Base-by-base conservation (phyloP, 1,284 basidiomycete species). In the Coriolopsis trogii region DNA sequence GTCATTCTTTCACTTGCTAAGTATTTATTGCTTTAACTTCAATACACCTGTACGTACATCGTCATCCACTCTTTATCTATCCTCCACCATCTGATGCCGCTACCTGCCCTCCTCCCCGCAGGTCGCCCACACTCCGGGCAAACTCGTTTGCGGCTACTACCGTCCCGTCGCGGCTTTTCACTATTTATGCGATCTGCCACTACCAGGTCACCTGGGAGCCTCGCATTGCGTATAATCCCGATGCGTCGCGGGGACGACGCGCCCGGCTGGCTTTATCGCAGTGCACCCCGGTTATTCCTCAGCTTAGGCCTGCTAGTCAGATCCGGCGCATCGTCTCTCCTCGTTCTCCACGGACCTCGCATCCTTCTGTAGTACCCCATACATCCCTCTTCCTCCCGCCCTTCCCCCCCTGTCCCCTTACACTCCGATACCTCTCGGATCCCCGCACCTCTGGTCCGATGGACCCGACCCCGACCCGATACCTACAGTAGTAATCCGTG, bases 251-350 rank as follows among this genome's bases (percentile, higher is more conserved):
- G 53, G 51, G 51, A 54, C n/a, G n/a, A n/a, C 59, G 54, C 56
- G 60, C 59, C 57, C 57, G 60, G 60, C 60, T 57, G 60, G 60
- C 57, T 57, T 43, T 26, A 31, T 36, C 44, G 50, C 50, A 46
- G 50, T 51, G 56, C 56, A 53, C 34, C 33, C n/a, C 13, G 13
- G 16, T 31, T 12, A 34, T 33, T 46, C 33, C 15, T 37, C 41
- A 53, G 38, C 44, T 33, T n/a, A 40, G 46, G 48, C 52, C 55
- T 61, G 60, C 58, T 49, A 61, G 60, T 51, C 60, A 61, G 59
- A 57, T 42, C 44, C 50, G 48, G 21, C 48, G 46, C 46, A 25
- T 47, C 18, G 20, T 16, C 16, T 18, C 26, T 34, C 18, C 28
- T 40, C 12, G 37, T 10, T 26, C 31, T 25, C 28, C 29, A 25